These are phyloP conservation scores for Pichia exigua DNA, from an alignment of 805 yeast genomes.

Conservation along the genomic window DNA sequence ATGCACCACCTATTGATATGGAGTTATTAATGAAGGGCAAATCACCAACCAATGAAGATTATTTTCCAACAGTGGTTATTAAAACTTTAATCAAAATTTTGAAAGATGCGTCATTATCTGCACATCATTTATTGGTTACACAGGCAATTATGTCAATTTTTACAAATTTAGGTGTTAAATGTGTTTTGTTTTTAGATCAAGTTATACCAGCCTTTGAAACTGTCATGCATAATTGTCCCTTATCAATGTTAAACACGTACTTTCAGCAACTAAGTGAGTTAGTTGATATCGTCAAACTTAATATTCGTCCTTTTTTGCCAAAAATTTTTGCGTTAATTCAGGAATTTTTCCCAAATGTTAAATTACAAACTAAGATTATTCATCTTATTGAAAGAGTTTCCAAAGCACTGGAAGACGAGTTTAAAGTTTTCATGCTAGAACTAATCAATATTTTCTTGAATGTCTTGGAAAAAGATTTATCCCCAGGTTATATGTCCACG, in stretches of 20 bases:
- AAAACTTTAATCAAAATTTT: slow-evolving; percentile 75
- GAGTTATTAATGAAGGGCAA: slow-evolving; percentile 87
- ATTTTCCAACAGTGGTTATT: slow-evolving; percentile 91
- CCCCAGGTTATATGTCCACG: slow-evolving; percentile 53
- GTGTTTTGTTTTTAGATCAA: slow-evolving; percentile 82
- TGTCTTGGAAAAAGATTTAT: slow-evolving; percentile 65
- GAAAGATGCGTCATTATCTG: slow-evolving; percentile 74
- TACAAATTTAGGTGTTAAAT: slow-evolving; percentile 78
- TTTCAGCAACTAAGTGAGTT: slow-evolving; percentile 82
- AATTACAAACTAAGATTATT: slow-evolving; percentile 71
- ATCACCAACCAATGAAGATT: slow-evolving; percentile 88
- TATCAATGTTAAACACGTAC: slow-evolving; percentile 73
- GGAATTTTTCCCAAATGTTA: slow-evolving; percentile 58
- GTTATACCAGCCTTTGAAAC: slow-evolving; percentile 80
- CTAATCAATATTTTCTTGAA: slow-evolving; percentile 69
- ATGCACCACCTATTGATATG: slow-evolving; percentile 85
- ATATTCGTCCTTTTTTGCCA: slow-evolving; percentile 73
- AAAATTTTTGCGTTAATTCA: slow-evolving; percentile 68
- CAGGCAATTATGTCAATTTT: slow-evolving; percentile 90
- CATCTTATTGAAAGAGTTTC: slow-evolving; percentile 78
- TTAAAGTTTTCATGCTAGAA: slow-evolving; percentile 73
- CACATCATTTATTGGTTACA: slow-evolving; percentile 87
- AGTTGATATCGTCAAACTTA: slow-evolving; percentile 78
- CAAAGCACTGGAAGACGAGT: slow-evolving; percentile 83
- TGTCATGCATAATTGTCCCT: slow-evolving; percentile 78